phyloP scores from a whole-genome alignment of 2,329 filamentous ascomycete species.

The Ophiostoma tasmaniense region DNA sequence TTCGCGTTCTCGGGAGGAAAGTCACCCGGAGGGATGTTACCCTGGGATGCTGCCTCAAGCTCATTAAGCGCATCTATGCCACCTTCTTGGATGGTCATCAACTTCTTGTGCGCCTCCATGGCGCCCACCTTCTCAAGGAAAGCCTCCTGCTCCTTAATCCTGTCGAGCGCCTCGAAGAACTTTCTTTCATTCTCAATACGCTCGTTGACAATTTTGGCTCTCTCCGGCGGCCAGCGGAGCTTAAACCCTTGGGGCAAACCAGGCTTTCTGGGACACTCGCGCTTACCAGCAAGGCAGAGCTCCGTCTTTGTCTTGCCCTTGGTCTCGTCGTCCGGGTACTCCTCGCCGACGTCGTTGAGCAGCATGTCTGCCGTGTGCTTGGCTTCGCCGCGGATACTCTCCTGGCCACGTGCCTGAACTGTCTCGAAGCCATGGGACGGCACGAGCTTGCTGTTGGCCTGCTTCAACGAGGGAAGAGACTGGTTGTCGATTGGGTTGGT shows the following conservation, averaged over 20 bases:
- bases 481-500: constrained; percentile 20
- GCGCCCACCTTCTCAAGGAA: neutral
- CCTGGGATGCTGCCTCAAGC: neutral
- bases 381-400: neutral
- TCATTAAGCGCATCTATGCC: neutral
- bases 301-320: constrained; percentile 2
- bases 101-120: neutral
- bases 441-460: neutral
- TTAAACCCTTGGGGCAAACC: neutral
- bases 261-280: neutral
- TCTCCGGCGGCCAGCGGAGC: neutral
- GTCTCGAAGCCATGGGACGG: neutral
- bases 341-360: constrained; percentile 11
- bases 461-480: constrained; percentile 11
- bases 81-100: neutral
- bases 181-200: neutral
- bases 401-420: constrained; percentile 5
- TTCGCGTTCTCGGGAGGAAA: neutral
- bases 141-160: neutral
- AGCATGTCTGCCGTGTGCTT: neutral
- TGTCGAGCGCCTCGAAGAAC: neutral
- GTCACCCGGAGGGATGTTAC: too few relatives aligned
- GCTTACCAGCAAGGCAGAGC: neutral
- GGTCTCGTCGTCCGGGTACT: neutral
- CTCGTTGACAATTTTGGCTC: neutral